Percentiles rank a stretch among this genome's conserved stretches.
Evolutionary conservation across 441 rosid species (phyloP).

Genomic region (Erodium texanum): DNA sequence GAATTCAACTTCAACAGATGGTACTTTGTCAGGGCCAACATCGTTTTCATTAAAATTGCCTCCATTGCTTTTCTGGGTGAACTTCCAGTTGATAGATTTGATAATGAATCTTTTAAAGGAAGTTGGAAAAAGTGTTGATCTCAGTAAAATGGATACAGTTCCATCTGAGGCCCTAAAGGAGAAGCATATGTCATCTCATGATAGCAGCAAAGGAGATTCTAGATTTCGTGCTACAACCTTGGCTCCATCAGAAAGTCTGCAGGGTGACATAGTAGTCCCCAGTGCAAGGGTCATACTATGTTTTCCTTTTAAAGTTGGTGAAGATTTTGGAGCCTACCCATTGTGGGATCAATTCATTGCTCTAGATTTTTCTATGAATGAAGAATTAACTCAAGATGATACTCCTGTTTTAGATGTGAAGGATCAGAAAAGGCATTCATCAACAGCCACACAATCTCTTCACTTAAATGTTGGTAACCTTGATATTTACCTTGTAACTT

Average conservation of each 20-base stretch:
- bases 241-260: constrained; percentile 35
- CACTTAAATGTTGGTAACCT: constrained; percentile 48
- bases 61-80: constrained; percentile 61
- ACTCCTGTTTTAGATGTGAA: constrained; percentile 8
- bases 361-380: constrained; percentile 41
- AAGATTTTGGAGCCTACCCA: constrained; percentile 31
- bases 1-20: constrained; percentile 34
- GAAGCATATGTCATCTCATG: not conserved
- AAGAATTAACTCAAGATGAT: constrained; percentile 24
- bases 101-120: constrained; percentile 49
- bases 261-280: constrained; percentile 49
- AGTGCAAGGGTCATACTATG: constrained; percentile 70
- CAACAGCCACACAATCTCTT: constrained; percentile 40
- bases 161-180: constrained; percentile 14
- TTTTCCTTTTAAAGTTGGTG: constrained; percentile 49
- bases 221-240: constrained; percentile 24
- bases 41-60: constrained; percentile 68
- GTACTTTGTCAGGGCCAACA: constrained; percentile 30
- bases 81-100: constrained; percentile 43
- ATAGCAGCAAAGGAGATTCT: constrained; percentile 30
- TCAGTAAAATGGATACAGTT: constrained; percentile 18
- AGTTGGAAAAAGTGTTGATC: constrained; percentile 34
- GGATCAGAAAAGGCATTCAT: constrained; percentile 31
- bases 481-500: constrained; percentile 51
- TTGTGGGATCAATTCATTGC: constrained; percentile 66